These are phyloP conservation scores for Hypoxylon fuscum DNA, from an alignment of 495 filamentous ascomycete genomes.

Conservation along the genomic window DNA sequence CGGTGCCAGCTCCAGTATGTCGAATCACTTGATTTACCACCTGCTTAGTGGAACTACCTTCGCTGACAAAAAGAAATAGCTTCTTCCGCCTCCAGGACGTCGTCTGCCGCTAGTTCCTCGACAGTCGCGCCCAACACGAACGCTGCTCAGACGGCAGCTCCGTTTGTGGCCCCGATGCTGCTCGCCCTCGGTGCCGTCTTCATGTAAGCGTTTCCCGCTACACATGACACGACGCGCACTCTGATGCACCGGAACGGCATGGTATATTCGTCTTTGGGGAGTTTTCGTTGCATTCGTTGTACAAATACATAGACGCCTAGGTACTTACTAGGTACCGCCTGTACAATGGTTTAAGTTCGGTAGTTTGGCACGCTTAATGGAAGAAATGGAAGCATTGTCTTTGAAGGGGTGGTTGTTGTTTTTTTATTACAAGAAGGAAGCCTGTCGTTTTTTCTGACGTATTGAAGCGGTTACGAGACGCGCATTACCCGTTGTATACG, in stretches of 20 bases:
- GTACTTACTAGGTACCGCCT: no score
- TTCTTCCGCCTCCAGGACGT: conserved; percentile 30
- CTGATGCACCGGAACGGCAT: no score
- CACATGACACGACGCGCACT: no score
- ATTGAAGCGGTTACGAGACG: no score
- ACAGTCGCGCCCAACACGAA: conserved; percentile 38
- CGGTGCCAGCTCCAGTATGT: conserved; percentile 37
- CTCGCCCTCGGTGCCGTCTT: conserved; percentile 38
- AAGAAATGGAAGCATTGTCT: no score
- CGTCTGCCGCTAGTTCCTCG: conserved; percentile 20
- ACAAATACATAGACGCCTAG: no score
- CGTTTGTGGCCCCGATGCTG: conserved; percentile 41
- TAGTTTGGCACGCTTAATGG: no score
- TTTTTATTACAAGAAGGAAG: no score
- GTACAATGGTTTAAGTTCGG: no score
- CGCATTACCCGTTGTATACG: no score
- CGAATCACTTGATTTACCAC: neutral
- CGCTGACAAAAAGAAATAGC: conserved; percentile 33
- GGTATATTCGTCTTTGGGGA: neutral
- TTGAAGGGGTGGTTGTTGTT: no score
- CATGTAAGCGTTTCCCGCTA: conserved; percentile 23
- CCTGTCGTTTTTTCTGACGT: no score
- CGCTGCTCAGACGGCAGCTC: conserved; percentile 38
- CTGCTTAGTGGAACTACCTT: neutral
- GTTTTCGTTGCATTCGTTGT: conserved; percentile 33